Percentiles rank a stretch among this genome's conserved stretches.
These are phyloP conservation scores for Umbelopsis sp. DNA, from an alignment of 192 early-diverging fungal genomes.

Conservation along the genomic window DNA sequence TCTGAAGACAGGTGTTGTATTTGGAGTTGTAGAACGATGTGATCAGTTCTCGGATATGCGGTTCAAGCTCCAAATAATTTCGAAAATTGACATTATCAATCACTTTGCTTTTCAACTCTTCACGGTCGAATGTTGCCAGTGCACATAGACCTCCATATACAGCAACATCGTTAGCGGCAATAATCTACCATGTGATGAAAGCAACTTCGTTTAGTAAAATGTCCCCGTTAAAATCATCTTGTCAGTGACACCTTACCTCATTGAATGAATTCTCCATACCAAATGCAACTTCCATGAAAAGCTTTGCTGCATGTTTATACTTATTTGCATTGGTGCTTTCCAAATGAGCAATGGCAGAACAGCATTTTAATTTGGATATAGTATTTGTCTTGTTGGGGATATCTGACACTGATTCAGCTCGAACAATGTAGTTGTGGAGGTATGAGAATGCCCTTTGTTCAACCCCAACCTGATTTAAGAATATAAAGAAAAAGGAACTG, in stretches of 20 bases:
- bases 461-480: neutral
- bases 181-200: conserved; percentile 37
- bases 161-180: conserved; percentile 83
- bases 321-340: conserved; percentile 55
- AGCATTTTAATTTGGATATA: conserved; percentile 62
- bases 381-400: conserved; percentile 63
- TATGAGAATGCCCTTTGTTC: conserved; percentile 49
- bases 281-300: conserved; percentile 63
- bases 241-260: conserved; percentile 39
- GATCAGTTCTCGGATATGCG: conserved; percentile 73
- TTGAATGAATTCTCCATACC: conserved; percentile 45
- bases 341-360: conserved; percentile 66
- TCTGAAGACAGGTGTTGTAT: conserved; percentile 66
- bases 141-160: conserved; percentile 79
- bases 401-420: conserved; percentile 66
- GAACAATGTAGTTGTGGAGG: conserved; percentile 69
- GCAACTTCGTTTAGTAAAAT: too few species aligned
- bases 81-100: conserved; percentile 76
- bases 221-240: too few species aligned
- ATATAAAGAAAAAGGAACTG: neutral
- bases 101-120: conserved; percentile 68
- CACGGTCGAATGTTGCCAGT: conserved; percentile 73
- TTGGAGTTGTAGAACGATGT: conserved; percentile 75
- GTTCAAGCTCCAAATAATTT: conserved; percentile 82
- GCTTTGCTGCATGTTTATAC: conserved; percentile 61